Percentiles rank a stretch among this genome's conserved stretches.
Conservation (phyloP, 2,329 filamentous ascomycete species). For the Clarireedia homoeocarpa region DNA sequence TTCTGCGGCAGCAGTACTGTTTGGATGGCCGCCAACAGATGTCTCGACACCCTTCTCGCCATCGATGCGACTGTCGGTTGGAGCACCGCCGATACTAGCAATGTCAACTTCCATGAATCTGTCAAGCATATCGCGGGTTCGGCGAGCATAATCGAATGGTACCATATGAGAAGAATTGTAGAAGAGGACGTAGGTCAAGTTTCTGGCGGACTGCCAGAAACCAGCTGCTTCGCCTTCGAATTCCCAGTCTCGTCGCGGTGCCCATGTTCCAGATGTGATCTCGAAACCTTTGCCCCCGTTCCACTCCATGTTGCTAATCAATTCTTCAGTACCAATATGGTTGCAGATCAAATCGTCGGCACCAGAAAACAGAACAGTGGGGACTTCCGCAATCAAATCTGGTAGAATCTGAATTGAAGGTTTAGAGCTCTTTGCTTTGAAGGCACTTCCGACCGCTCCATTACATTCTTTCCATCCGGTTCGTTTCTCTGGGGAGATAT, state of each 20-base stretch:
- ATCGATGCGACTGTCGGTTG: slow-evolving; percentile 60
- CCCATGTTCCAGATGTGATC: slow-evolving; percentile 75
- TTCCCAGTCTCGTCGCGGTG: slow-evolving; percentile 87
- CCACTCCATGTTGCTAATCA: slow-evolving; percentile 89
- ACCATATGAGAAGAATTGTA: slow-evolving; percentile 98
- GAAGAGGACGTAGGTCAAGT: slow-evolving; percentile 91
- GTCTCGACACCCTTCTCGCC: slow-evolving; percentile 61
- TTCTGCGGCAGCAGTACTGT: slow-evolving; percentile 56
- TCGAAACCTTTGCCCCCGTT: slow-evolving; percentile 90
- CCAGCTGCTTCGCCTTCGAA: slow-evolving; percentile 85
- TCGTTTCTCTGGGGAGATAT: slow-evolving; percentile 73
- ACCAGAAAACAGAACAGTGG: slow-evolving; percentile 83
- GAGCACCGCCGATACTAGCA: slow-evolving; percentile 69
- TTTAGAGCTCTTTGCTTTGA: slow-evolving; percentile 61
- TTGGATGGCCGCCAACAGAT: slow-evolving; percentile 59
- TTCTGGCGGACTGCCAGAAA: slow-evolving; percentile 90
- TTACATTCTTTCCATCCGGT: slow-evolving; percentile 91
- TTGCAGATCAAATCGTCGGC: slow-evolving; percentile 96
- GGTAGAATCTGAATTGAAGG: slow-evolving; percentile 72
- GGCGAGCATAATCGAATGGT: slow-evolving; percentile 82
- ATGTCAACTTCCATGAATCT: slow-evolving; percentile 94
- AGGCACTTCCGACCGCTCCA: slow-evolving; percentile 65
- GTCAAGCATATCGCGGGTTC: slow-evolving; percentile 92
- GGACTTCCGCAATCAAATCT: slow-evolving; percentile 66
- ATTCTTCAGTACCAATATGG: slow-evolving; percentile 82